Percentiles rank a stretch among this genome's conserved stretches.
Evolutionary conservation across 225 moss, liverwort and hornwort species (phyloP).

Genomic region (Pseudisothecium myosuroides): DNA sequence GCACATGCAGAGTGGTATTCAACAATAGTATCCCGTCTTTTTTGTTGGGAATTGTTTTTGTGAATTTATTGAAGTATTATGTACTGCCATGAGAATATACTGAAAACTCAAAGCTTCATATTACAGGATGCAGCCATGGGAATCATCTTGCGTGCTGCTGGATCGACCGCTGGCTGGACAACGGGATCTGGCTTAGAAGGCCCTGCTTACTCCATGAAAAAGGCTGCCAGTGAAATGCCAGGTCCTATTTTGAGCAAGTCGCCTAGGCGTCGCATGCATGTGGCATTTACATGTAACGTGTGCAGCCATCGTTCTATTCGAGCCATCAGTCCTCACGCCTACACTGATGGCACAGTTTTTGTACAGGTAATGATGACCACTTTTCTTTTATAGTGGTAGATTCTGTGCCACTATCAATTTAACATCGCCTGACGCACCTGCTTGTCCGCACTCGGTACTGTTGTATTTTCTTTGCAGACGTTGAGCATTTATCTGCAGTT

Average conservation of each 20-base stretch:
- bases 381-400: not conserved
- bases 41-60: not conserved
- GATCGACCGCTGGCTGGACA: conserved; percentile 83
- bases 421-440: not conserved
- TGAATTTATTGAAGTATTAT: not conserved
- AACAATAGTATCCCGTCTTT: not conserved
- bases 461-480: not conserved
- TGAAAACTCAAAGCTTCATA: not conserved
- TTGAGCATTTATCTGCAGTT: not conserved
- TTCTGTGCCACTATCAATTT: not conserved
- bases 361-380: conserved; percentile 69
- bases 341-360: conserved; percentile 98
- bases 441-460: not conserved
- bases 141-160: conserved; percentile 72
- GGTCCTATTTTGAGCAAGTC: conserved; percentile 73
- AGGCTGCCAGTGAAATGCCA: conserved; percentile 46
- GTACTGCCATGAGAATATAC: not conserved
- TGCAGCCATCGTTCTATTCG: conserved; percentile 95
- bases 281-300: conserved; percentile 95
- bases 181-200: conserved; percentile 98
- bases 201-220: conserved; percentile 51
- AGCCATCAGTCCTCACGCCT: conserved; percentile 94
- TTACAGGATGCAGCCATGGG: conserved; percentile 86
- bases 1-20: not conserved
- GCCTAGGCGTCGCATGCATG: conserved; percentile 95